phyloP scores from a whole-genome alignment of 2,329 filamentous ascomycete genomes.

The Pestalotiopsis sp. region DNA sequence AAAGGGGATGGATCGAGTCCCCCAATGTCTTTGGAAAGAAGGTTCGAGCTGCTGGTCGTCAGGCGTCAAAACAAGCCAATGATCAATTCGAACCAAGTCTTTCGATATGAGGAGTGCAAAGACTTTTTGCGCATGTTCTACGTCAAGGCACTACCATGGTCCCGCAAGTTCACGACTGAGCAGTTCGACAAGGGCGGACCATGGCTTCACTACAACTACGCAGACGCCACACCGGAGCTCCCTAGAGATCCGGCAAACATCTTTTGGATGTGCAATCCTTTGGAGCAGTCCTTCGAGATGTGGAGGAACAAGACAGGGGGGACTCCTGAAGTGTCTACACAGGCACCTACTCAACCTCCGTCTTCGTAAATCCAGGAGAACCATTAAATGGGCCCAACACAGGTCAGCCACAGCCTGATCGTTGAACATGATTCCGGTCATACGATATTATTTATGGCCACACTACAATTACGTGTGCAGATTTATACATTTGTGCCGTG shows the following conservation, averaged over 20 bases:
- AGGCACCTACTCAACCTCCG: no score
- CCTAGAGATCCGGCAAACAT: background rate
- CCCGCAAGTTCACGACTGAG: background rate
- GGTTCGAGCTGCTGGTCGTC: background rate
- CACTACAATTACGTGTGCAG: no score
- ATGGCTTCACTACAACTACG: background rate
- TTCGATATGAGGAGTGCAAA: background rate
- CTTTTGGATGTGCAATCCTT: no score
- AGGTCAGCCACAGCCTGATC: no score
- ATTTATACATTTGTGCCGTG: no score
- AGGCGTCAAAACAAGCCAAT: background rate
- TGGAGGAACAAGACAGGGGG: no score
- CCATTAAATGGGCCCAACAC: no score
- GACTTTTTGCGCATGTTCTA: background rate
- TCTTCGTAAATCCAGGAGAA: no score
- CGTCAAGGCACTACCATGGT: background rate
- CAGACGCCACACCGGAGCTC: background rate
- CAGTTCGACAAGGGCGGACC: background rate
- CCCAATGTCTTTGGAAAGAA: background rate
- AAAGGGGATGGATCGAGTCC: background rate
- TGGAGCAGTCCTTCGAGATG: no score
- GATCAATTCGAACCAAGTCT: background rate
- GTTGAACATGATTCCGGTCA: no score
- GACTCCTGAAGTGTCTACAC: no score
- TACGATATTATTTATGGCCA: no score